phyloP scores from a whole-genome alignment of 1,284 basidiomycete genomes.

The Ganoderma sp. region DNA sequence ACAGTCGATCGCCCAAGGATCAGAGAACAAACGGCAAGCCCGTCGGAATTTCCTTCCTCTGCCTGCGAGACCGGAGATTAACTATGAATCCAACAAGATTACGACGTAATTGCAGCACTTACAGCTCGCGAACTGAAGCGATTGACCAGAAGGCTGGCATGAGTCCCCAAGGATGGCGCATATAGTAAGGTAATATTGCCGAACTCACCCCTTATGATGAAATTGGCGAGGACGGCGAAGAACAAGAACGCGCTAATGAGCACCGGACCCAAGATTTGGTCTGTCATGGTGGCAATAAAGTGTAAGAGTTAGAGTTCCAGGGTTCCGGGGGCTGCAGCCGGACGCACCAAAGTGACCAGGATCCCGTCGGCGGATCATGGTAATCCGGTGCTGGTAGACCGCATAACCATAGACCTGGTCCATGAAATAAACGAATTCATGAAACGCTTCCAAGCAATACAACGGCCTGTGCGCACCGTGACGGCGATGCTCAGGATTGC shows the following conservation, averaged over 20 bases:
- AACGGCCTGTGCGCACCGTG: slow-evolving; percentile 50
- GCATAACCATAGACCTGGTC: slow-evolving; percentile 82
- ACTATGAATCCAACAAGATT: slow-evolving; percentile 8
- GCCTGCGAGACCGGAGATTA: slow-evolving; percentile 31
- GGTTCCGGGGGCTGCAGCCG: neutral
- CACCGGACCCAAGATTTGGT: slow-evolving; percentile 81
- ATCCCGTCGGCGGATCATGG: slow-evolving; percentile 89
- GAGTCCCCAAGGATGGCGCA: neutral
- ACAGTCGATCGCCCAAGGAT: neutral
- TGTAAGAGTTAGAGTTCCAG: slow-evolving; percentile 5
- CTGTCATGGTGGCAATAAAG: slow-evolving; percentile 47
- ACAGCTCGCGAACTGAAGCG: slow-evolving; percentile 51
- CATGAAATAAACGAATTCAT: neutral
- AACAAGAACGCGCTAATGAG: slow-evolving; percentile 83
- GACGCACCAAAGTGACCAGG: slow-evolving; percentile 88
- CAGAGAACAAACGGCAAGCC: slow-evolving; percentile 36
- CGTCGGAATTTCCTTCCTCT: slow-evolving; percentile 44
- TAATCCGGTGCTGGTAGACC: slow-evolving; percentile 89
- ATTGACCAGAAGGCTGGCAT: slow-evolving; percentile 14
- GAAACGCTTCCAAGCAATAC: neutral
- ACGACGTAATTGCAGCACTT: slow-evolving; percentile 29
- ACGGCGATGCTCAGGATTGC: slow-evolving; percentile 77
- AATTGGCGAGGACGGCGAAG: slow-evolving; percentile 85
- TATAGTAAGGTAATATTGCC: neutral
- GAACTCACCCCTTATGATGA: slow-evolving; percentile 76